Base-by-base conservation (phyloP, 495 filamentous ascomycete species). In the Xylaria nigripes region DNA sequence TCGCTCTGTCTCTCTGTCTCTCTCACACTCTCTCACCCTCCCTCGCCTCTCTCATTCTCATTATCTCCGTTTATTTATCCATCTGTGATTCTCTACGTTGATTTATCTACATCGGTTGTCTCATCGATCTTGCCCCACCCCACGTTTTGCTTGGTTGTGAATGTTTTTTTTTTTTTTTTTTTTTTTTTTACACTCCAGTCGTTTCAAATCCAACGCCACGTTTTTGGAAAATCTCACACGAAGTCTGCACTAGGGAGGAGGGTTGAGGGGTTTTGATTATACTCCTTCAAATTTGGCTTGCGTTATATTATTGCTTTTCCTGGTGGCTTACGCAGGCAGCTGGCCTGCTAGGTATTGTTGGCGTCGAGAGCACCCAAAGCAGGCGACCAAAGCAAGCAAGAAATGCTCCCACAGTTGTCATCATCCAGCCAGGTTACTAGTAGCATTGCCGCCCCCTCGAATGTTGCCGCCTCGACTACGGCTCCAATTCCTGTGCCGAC, bases 391-490 rank as follows among this genome's bases (percentile, higher is more conserved):
- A 48, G 45, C 23, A 18, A 32, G 41, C 48, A 45, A 57, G 54
- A 48, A 40, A 57, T 57, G 54, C 48, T 29, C 48, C 48, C 54
- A 18, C 51, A 54, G 51, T 29, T 30, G 21, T 40, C 47, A 19
- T 45, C 54, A n/a, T 3, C 47, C 45, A 48, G 54, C 47, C 46
- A 51, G 32, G 48, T 50, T 43, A 45, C 48, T 22, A 47, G 32
- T 42, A 46, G 42, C 6, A 57, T 46, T 46, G 30, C 42, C 27
- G 23, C 54, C 23, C 54, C 54, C 27, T 57, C 54, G 42, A 57
- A 41, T n/a, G 18, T 30, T n/a, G 24, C 34, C 12, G 49, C 42
- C 36, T 47, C 48, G 27, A 53, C 55, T 32, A 52, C 48, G 41
- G 25, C 55, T 59, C 42, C 43, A 51, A 48, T 45, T 48, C 52